These are phyloP conservation scores for Picochlorum sp. DNA, from an alignment of 139 green algal genomes.

Conservation along the genomic window DNA sequence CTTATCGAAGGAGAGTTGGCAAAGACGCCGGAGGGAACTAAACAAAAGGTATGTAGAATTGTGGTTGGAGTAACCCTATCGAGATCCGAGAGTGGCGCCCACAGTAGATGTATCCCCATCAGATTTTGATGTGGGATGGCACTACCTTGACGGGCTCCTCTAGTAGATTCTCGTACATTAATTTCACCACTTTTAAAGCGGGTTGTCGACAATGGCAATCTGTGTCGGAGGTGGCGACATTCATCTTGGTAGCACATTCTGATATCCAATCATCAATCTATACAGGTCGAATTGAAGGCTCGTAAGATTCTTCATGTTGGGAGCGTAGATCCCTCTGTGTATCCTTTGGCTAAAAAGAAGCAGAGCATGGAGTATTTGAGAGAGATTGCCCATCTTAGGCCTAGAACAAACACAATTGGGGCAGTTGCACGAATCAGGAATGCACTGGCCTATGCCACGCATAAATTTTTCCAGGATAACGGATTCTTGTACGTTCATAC, in stretches of 20 bases:
- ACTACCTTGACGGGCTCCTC: slow-evolving; percentile 23
- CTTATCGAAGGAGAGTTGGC: slow-evolving; percentile 75
- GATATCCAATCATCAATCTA: background rate
- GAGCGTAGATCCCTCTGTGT: slow-evolving; percentile 67
- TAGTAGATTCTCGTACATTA: slow-evolving; percentile 32
- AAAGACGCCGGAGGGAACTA: slow-evolving; percentile 77
- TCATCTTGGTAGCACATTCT: slow-evolving; percentile 17
- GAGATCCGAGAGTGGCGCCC: slow-evolving; percentile 31
- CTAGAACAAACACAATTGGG: slow-evolving; percentile 93
- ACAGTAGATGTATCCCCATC: slow-evolving; percentile 3
- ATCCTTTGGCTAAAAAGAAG: slow-evolving; percentile 98
- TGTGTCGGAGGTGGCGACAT: slow-evolving; percentile 24
- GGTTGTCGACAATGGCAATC: background rate
- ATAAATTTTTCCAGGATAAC: slow-evolving; percentile 89
- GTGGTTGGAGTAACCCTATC: background rate
- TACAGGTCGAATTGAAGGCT: slow-evolving; percentile 75
- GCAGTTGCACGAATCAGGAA: slow-evolving; percentile 92
- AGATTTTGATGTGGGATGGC: background rate
- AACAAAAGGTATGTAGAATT: slow-evolving; percentile 47
- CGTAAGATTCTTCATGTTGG: slow-evolving; percentile 74
- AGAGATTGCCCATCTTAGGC: slow-evolving; percentile 83
- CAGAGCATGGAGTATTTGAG: slow-evolving; percentile 89
- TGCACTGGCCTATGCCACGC: slow-evolving; percentile 88
- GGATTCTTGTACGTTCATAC: slow-evolving; percentile 98
- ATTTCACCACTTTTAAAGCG: slow-evolving; percentile 21